Evolutionary conservation across 163 green algal species (phyloP), one percentile per base, ranked within the genome.

Genomic region (Volvox carteri): DNA sequence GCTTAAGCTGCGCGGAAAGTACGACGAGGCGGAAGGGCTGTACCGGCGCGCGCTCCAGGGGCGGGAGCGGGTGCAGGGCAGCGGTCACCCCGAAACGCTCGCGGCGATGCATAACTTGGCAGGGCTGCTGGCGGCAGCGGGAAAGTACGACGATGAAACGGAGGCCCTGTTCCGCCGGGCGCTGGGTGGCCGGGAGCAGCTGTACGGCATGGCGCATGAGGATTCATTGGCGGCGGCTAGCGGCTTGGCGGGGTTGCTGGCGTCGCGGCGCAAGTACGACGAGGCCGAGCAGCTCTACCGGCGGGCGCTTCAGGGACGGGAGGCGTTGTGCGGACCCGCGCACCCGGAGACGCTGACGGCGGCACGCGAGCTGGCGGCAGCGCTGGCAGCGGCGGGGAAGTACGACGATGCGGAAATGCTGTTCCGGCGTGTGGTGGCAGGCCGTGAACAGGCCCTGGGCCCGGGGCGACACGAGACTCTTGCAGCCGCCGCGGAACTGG

Each of bases 61-160:
- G 19, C 35, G 81, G 19, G 30, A 70, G 37, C 33, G 33, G n/a
- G 8, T 37, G 41, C 60, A 73, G 78, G 78, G 78, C 8, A 9
- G 14, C 11, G 60, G 44, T n/a, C 41, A 86, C 19, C 50, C 52
- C 14, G 78, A 77, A 18, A 54, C 78, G 12, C 18, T 74, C 28
- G 50, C 41, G 18, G 50, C 78, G 28, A n/a, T 28, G 56, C n/a
- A 65, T n/a, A 86, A 33, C 62, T 54, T 86, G 42, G 78, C 60
- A 9, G 52, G n/a, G n/a, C n/a, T 86, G 1, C 52, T 86, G 78
- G 28, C 19, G 50, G 23, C 28, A 30, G 28, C 14, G 18, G 54
- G 78, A 56, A 77, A 77, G 62, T 42, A 73, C 48, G 78, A 76
- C n/a, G 78, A 86, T 9, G 78, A 86, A 54, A 54, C 78, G 60